Conservation (phyloP, 1,139 yeast genomes). For the Pichia sp. region DNA sequence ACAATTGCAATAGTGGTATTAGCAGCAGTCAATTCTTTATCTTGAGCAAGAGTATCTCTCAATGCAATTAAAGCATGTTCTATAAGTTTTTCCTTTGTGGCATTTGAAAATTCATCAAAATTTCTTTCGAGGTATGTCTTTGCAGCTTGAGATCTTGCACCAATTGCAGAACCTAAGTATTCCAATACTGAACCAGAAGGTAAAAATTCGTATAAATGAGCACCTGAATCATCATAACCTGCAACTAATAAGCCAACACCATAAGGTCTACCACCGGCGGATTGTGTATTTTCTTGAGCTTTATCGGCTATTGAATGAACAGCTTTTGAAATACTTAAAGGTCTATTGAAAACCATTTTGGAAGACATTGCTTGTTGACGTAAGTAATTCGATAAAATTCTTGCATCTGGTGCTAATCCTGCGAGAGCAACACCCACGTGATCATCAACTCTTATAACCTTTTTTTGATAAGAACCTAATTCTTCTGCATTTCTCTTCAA, state of each 20-base stretch:
- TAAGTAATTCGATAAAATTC: constrained; percentile 81
- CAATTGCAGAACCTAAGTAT: constrained; percentile 90
- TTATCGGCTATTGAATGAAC: constrained; percentile 87
- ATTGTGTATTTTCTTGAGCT: constrained; percentile 95
- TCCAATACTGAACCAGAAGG: constrained; percentile 94
- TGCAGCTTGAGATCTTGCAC: constrained; percentile 98
- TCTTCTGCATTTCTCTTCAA: constrained; percentile 95
- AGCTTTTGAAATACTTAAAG: constrained; percentile 80
- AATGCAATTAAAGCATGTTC: constrained; percentile 86
- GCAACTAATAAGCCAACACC: constrained; percentile 91
- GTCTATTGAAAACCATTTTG: constrained; percentile 78
- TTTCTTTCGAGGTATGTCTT: constrained; percentile 90
- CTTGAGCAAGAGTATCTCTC: constrained; percentile 91
- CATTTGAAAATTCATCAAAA: constrained; percentile 56
- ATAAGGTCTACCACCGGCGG: constrained; percentile 93
- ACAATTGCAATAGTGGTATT: constrained; percentile 91
- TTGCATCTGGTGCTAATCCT: constrained; percentile 97
- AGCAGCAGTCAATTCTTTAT: constrained; percentile 75
- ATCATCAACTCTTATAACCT: constrained; percentile 82
- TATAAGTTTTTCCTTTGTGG: constrained; percentile 66
- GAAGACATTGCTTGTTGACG: constrained; percentile 91
- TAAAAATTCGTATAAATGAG: constrained; percentile 90
- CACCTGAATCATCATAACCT: constrained; percentile 93
- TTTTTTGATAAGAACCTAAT: constrained; percentile 92
- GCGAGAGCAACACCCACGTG: constrained; percentile 95